Evolutionary conservation across 306 rosid genomes (phyloP).

Genomic region (Rosa lucieae): DNA sequence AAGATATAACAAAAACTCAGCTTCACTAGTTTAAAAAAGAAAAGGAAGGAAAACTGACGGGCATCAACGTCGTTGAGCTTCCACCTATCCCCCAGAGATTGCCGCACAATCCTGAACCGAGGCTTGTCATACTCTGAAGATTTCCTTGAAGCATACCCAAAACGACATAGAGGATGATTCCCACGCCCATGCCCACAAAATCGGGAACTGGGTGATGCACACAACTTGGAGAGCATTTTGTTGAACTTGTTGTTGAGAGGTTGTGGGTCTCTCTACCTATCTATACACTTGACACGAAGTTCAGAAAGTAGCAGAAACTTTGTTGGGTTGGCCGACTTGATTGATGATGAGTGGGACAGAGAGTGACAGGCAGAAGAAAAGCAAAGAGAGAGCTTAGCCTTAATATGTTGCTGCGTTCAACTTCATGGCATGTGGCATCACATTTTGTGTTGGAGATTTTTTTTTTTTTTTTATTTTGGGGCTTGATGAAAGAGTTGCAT

Average conservation of each 20-base stretch:
- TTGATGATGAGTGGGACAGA: background rate
- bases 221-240: constrained; percentile 54
- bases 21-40: background rate
- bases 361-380: background rate
- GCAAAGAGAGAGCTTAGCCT: background rate
- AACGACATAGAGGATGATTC: constrained; percentile 12
- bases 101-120: constrained; percentile 53
- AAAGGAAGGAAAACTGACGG: constrained; percentile 33
- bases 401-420: background rate
- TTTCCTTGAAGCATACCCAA: constrained; percentile 32
- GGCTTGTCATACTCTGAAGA: constrained; percentile 37
- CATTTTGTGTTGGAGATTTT: background rate
- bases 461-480: no score
- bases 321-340: background rate
- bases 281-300: background rate
- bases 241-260: background rate
- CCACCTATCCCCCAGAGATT: constrained; percentile 68
- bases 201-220: constrained; percentile 33
- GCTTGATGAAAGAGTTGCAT: no score
- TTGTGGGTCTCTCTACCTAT: no score
- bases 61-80: constrained; percentile 64
- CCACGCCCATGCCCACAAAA: constrained; percentile 28
- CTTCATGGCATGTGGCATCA: background rate
- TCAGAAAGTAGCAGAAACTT: background rate
- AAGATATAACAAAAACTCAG: background rate